Conservation (phyloP, 192 early-diverging fungal genomes). For the Kappamyces sp. region DNA sequence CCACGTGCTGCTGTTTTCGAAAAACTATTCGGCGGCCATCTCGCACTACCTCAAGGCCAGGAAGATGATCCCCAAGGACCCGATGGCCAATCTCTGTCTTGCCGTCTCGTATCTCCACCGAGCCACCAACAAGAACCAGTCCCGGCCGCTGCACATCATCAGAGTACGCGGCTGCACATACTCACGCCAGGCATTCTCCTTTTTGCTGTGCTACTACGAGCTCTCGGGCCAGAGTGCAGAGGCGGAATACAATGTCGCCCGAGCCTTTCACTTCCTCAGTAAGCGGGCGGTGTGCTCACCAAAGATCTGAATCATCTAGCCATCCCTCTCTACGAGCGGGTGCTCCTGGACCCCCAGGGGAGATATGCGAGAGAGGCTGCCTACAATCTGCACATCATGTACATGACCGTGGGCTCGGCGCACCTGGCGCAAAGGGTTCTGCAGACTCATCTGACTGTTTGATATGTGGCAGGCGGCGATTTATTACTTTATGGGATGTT, state of each 20-base stretch:
- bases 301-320: constrained; percentile 72
- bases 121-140: constrained; percentile 61
- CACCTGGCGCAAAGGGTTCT: constrained; percentile 67
- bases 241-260: constrained; percentile 76
- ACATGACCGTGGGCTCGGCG: constrained; percentile 63
- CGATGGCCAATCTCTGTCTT: constrained; percentile 57
- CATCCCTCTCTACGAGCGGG: constrained; percentile 75
- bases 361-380: constrained; percentile 63
- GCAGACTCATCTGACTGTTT: constrained; percentile 60
- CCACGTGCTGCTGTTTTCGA: not conserved
- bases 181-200: constrained; percentile 47
- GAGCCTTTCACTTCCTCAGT: constrained; percentile 83
- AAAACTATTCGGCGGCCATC: constrained; percentile 5
- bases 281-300: constrained; percentile 1
- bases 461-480: no score
- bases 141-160: constrained; percentile 63
- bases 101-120: constrained; percentile 58
- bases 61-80: constrained; percentile 54
- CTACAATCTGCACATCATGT: constrained; percentile 84
- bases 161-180: constrained; percentile 23
- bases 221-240: constrained; percentile 46
- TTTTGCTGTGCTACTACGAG: constrained; percentile 57
- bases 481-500: no score
- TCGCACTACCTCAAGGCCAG: constrained; percentile 47
- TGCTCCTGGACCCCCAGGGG: constrained; percentile 36